Conservation (phyloP, 2,329 filamentous ascomycete genomes). For the Penicillium sp. region DNA sequence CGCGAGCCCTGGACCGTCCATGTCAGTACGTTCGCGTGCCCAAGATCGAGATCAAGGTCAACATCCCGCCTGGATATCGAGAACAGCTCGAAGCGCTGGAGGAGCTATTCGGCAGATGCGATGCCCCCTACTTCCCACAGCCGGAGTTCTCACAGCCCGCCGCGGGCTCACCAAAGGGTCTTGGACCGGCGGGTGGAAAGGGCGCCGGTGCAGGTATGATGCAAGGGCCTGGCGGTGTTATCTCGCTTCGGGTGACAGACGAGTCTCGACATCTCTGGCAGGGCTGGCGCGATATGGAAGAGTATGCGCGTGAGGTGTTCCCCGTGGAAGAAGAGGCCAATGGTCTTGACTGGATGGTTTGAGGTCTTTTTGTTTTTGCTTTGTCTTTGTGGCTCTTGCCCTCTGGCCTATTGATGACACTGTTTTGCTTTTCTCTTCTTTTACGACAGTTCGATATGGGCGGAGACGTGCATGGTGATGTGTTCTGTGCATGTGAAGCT, state of each 20-base stretch:
- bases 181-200: conserved; percentile 39
- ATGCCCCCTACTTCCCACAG: conserved; percentile 63
- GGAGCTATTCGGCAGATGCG: conserved; percentile 57
- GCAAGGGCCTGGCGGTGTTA: conserved; percentile 52
- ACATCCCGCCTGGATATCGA: conserved; percentile 82
- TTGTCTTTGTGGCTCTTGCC: background rate
- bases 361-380: background rate
- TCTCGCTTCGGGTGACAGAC: conserved; percentile 66
- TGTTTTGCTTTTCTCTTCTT: conserved; percentile 5
- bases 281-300: conserved; percentile 83
- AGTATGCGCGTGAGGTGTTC: conserved; percentile 93
- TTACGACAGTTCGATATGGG: conserved; percentile 20
- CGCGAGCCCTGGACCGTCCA: conserved; percentile 70
- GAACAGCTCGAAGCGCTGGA: conserved; percentile 73
- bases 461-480: conserved; percentile 27
- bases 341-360: conserved; percentile 84
- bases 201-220: conserved; percentile 47
- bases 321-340: conserved; percentile 93
- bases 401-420: background rate
- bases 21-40: conserved; percentile 75
- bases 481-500: conserved; percentile 23
- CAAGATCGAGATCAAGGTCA: conserved; percentile 75
- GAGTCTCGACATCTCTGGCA: conserved; percentile 85
- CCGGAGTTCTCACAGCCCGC: conserved; percentile 51
- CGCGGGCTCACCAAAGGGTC: conserved; percentile 38